Percentiles rank a stretch among this genome's conserved stretches.
Conservation (phyloP, 495 filamentous ascomycete species). For the Bathelium albidoporum region DNA sequence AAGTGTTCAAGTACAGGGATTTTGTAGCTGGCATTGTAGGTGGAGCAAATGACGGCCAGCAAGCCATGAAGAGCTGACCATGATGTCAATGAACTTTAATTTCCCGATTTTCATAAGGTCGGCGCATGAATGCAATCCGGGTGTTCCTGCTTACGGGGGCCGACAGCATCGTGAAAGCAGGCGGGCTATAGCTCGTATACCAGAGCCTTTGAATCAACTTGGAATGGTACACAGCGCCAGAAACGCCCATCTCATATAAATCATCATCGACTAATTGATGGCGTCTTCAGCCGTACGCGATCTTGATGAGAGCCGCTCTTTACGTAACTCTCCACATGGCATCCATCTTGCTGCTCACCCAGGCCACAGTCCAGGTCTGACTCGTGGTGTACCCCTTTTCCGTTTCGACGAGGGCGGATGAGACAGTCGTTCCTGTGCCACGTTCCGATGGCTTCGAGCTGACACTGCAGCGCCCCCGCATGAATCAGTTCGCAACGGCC, state of each 20-base stretch:
- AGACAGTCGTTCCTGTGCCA: slow-evolving; percentile 1
- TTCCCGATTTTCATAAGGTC: not conserved
- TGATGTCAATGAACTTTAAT: slow-evolving; percentile 2
- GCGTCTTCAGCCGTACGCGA: not conserved
- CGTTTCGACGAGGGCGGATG: not conserved
- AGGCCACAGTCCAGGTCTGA: not conserved
- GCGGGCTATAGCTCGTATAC: not conserved
- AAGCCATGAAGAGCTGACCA: not conserved
- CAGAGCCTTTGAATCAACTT: not conserved
- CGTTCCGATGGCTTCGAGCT: not conserved
- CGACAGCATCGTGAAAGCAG: not conserved
- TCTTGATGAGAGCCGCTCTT: not conserved
- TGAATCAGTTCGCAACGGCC: not conserved
- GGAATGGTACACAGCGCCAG: not conserved
- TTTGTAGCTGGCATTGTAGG: slow-evolving; percentile 53
- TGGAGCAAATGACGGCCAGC: slow-evolving; percentile 9
- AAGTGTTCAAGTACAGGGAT: slow-evolving; percentile 70
- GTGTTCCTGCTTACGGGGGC: not conserved
- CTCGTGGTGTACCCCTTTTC: slow-evolving; percentile 2
- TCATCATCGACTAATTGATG: not conserved
- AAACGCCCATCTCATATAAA: not conserved
- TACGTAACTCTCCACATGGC: not conserved
- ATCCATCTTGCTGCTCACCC: not conserved
- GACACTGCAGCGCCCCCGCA: not conserved
- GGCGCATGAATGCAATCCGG: not conserved